These are phyloP conservation scores for Sparassis latifolia DNA, from an alignment of 1,284 basidiomycete genomes.

Conservation along the genomic window DNA sequence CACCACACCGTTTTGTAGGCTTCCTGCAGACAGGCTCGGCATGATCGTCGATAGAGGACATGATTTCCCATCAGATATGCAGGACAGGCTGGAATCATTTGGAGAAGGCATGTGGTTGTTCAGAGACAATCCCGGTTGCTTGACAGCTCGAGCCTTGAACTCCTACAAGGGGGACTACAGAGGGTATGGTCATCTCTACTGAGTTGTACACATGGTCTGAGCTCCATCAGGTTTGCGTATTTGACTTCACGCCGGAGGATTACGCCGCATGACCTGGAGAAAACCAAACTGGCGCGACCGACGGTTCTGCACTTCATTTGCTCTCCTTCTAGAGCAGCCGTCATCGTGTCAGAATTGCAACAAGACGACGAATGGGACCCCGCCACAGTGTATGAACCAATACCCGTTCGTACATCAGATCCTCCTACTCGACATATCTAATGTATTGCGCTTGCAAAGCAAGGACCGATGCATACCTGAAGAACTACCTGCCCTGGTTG, in stretches of 20 bases:
- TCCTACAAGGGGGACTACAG: constrained; percentile 69
- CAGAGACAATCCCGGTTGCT: constrained; percentile 46
- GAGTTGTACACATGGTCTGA: not conserved
- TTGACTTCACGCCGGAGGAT: constrained; percentile 70
- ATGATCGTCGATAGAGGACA: constrained; percentile 82
- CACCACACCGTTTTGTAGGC: constrained; percentile 36
- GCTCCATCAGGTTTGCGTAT: constrained; percentile 66
- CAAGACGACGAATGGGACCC: constrained; percentile 54
- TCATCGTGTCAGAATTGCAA: constrained; percentile 61
- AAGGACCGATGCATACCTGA: constrained; percentile 76
- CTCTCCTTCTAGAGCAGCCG: constrained; percentile 64
- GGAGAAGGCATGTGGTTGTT: constrained; percentile 81
- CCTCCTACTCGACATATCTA: too few relatives aligned
- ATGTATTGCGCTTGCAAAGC: constrained; percentile 3
- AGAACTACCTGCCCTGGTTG: constrained; percentile 64
- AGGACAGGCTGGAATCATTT: constrained; percentile 52
- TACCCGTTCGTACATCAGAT: constrained; percentile 51
- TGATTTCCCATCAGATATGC: constrained; percentile 68
- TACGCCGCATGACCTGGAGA: constrained; percentile 60
- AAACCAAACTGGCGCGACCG: constrained; percentile 48
- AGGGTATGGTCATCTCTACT: constrained; percentile 39
- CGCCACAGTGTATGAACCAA: constrained; percentile 77
- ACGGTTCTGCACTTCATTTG: constrained; percentile 81
- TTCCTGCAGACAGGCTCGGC: constrained; percentile 55
- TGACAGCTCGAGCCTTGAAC: constrained; percentile 75